Evolutionary conservation across 768 basidiomycete genomes (phyloP), one percentile per base, ranked within the genome.

Genomic region (Auricularia auricula-judae): DNA sequence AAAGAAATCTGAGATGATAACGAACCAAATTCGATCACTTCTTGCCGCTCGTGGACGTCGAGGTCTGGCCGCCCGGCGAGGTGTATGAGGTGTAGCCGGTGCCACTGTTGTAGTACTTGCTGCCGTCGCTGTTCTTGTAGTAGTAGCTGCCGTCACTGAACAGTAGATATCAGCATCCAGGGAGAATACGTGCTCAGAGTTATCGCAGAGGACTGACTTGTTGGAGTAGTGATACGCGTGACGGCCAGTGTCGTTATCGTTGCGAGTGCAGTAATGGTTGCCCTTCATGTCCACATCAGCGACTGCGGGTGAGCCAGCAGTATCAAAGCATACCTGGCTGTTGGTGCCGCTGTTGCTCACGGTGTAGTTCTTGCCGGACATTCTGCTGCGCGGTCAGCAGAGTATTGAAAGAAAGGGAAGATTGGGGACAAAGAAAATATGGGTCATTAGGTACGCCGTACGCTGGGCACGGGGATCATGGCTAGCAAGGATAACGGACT

Each of bases 31-130:
- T 12, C 14, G 56, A 23, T 59, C 23, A 59, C 23, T 59, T 59
- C 56, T 59, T 59, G 47, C 11, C 47, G 47, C 16, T 51, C 1
- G 14, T 18, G 47, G 11, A 14, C 47, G 14, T 72, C 77, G 72
- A 65, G 51, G 7, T 70, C 70, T 33, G 1, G 34, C 78, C 78
- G 34, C 68, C 72, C 3, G 83, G 79, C 2, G 82, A 71, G 2
- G 83, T 86, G 72, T 86, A 85, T 63, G 77, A 72, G 21, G 80
- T 71, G 66, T 74, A 70, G 0, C 85, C 85, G 14, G 14, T 65
- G 0, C 82, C 83, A 44, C 54, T 78, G 73, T 85, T 79, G 70
- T 86, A 81, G 70, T 87, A 54, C 1, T 21, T 59, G 29, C 29
- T 33, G 56, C 56, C 56, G 23, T 59, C 33, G 16, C 21, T 12